Percentiles rank a stretch among this genome's conserved stretches.
Conservation (phyloP, 768 basidiomycete genomes). For the Rhizopogon roseolus region DNA sequence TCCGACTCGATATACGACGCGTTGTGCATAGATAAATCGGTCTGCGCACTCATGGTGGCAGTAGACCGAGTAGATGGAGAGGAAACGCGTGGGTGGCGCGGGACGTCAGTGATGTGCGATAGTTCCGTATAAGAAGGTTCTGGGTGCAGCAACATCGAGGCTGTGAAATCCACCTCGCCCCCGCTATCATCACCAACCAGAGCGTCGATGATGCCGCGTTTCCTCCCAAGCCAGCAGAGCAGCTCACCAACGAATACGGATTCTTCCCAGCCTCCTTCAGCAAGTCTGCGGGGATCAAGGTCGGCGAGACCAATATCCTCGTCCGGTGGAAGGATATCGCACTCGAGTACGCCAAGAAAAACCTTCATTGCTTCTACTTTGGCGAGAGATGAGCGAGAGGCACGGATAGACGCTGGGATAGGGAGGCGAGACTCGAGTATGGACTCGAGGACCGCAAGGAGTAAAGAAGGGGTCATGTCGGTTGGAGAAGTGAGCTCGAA, state of each 20-base stretch:
- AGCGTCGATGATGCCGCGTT: conserved; percentile 29
- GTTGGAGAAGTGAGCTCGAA: conserved; percentile 43
- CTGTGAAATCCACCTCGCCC: conserved; percentile 17
- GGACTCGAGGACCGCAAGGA: conserved; percentile 66
- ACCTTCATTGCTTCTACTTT: conserved; percentile 68
- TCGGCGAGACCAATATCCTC: conserved; percentile 59
- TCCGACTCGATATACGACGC: conserved; percentile 18
- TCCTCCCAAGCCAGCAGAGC: conserved; percentile 63
- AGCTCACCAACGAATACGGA: conserved; percentile 61
- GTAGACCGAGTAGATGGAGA: conserved; percentile 32
- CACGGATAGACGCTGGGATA: conserved; percentile 28
- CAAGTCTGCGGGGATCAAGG: conserved; percentile 62
- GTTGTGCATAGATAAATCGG: conserved; percentile 24
- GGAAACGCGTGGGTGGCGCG: conserved; percentile 26
- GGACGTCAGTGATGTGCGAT: conserved; percentile 23
- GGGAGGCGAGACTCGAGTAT: conserved; percentile 53
- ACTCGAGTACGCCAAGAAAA: conserved; percentile 69
- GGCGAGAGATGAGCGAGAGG: conserved; percentile 30
- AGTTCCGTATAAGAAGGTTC: conserved; percentile 9
- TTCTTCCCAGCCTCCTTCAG: conserved; percentile 61
- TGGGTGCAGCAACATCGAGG: conserved; percentile 20
- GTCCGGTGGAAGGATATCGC: conserved; percentile 53
- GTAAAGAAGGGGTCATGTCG: conserved; percentile 68
- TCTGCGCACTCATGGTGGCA: conserved; percentile 27
- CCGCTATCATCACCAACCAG: conserved; percentile 10